These are phyloP conservation scores for Bassia scoparia DNA, from an alignment of 148 eudicot genomes.

Conservation along the genomic window DNA sequence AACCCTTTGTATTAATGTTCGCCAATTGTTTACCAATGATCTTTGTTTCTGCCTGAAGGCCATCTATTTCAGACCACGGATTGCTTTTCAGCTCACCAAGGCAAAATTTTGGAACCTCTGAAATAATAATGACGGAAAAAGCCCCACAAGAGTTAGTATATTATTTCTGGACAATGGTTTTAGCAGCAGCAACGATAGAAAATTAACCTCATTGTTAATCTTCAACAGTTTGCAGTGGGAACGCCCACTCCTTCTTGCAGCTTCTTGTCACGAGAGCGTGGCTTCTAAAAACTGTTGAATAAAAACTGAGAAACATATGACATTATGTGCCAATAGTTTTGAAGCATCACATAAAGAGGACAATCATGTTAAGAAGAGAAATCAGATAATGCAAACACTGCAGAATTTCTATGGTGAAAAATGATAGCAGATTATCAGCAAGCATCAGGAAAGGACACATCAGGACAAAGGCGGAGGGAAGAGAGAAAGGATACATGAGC, in stretches of 20 bases:
- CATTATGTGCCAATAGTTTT: neutral
- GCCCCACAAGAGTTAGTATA: neutral
- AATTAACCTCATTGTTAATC: constrained; percentile 71
- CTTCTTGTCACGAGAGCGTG: constrained; percentile 85
- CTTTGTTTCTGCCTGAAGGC: constrained; percentile 97
- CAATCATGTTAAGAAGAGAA: neutral
- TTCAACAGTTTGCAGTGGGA: constrained; percentile 63
- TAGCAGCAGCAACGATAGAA: neutral
- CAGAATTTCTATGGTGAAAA: neutral
- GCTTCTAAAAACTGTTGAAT: constrained; percentile 78
- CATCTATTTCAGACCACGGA: constrained; percentile 96
- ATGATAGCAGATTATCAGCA: too few relatives aligned
- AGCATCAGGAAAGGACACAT: neutral
- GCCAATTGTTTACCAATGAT: constrained; percentile 69
- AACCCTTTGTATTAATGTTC: constrained; percentile 66
- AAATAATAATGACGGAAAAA: constrained; percentile 22
- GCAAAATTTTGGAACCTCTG: constrained; percentile 79
- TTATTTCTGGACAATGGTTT: neutral
- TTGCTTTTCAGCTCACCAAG: constrained; percentile 76
- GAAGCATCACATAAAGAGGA: neutral
- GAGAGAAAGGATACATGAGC: neutral
- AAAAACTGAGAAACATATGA: constrained; percentile 7
- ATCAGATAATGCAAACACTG: neutral
- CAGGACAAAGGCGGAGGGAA: neutral
- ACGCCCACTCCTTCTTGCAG: constrained; percentile 89